Evolutionary conservation across 495 filamentous ascomycete genomes (phyloP), one percentile per base, ranked within the genome.

Genomic region (Neurospora sp.): DNA sequence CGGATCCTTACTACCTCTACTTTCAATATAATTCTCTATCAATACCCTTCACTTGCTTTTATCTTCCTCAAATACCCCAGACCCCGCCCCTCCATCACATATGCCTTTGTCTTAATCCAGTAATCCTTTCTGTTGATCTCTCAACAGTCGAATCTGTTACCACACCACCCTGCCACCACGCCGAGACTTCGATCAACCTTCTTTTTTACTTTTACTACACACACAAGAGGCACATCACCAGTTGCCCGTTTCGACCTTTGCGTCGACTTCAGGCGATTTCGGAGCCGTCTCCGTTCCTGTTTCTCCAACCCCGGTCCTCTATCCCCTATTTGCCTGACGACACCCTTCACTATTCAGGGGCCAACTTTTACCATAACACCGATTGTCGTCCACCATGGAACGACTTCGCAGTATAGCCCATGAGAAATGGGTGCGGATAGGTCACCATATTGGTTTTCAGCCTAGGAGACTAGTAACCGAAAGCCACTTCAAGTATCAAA

Each of bases 401-500:
- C 53, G 53, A 35, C 53, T 61, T 16, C 53, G 53, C 22, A 27
- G 14, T 18, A 18, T 8, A 35, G 27, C 20, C 14, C 14, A 61
- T 5, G 53, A 61, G 1, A 35, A 35, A 61, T 61, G 53, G 53
- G 4, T 7, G 27, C 12, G 27, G 14, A 31, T 61, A 61, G 14
- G 53, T 16, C 27, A 61, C 14, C 5, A 5, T 61, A 9, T 61
- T 35, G 12, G 53, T 18, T 35, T 61, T 61, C 53, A 8, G 53
- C 53, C 53, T 9, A 61, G 14, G 27, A 61, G 7, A 61, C 27
- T 61, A 0, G 3, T 61, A 12, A 35, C 53, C 53, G 53, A 61
- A 61, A 27, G 4, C 10, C 88, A 88, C 71, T 88, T 96, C 78
- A 95, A 93, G 79, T 98, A 97, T 78, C 94, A 97, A 53, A 88